These are phyloP conservation scores for Graphium sp. DNA, from an alignment of 2,329 filamentous ascomycete genomes.

Conservation along the genomic window DNA sequence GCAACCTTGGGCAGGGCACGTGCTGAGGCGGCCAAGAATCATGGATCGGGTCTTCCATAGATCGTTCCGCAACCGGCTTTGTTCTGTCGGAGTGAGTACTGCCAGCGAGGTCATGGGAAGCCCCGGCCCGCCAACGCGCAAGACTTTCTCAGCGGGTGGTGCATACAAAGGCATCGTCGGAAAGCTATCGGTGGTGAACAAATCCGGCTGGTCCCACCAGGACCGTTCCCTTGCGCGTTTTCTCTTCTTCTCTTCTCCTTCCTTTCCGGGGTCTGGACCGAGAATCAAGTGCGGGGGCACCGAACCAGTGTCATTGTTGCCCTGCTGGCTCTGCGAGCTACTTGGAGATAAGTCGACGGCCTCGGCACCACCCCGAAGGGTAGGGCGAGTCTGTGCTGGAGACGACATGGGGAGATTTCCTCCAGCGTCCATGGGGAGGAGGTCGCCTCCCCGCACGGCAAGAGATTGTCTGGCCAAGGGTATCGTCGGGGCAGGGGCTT, in stretches of 20 bases:
- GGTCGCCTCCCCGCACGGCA: too few relatives aligned
- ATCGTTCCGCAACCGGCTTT: slow-evolving; percentile 13
- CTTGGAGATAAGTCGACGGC: not conserved
- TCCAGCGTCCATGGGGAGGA: too few relatives aligned
- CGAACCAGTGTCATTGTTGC: not conserved
- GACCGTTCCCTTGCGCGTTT: slow-evolving; percentile 1
- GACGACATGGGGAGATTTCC: too few relatives aligned
- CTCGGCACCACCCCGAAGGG: slow-evolving; percentile 1
- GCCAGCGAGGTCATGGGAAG: slow-evolving; percentile 18
- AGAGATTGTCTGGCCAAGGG: too few relatives aligned
- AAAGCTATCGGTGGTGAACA: slow-evolving; percentile 13
- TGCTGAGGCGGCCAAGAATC: slow-evolving; percentile 9
- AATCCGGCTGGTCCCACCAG: slow-evolving; percentile 11
- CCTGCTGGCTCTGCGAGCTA: not conserved
- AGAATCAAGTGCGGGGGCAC: too few relatives aligned
- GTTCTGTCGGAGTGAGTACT: slow-evolving; percentile 20
- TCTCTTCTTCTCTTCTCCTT: not conserved
- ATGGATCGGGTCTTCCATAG: not conserved
- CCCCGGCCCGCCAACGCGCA: slow-evolving; percentile 12
- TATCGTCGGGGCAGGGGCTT: too few relatives aligned
- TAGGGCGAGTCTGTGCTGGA: too few relatives aligned
- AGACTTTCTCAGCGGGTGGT: slow-evolving; percentile 17
- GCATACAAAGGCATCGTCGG: slow-evolving; percentile 17
- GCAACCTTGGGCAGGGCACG: slow-evolving; percentile 19
- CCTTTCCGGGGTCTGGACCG: too few relatives aligned